Conservation (phyloP, 192 early-diverging fungal genomes). For the Backusella mclennaniae region DNA sequence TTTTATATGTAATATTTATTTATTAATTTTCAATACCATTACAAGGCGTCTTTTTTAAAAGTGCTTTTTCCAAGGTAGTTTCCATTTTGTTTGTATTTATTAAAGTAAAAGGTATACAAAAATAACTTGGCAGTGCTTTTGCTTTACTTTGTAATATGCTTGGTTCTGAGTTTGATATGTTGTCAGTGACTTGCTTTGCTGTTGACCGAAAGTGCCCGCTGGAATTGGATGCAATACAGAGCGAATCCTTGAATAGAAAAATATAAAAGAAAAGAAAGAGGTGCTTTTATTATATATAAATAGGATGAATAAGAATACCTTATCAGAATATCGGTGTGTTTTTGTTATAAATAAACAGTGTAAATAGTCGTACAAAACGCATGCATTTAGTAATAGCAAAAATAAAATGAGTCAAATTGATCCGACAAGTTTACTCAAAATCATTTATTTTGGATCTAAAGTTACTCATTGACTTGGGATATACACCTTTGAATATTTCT, state of each 20-base stretch:
- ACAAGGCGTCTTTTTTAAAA: constrained; percentile 19
- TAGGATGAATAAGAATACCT: neutral
- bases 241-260: neutral
- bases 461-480: too few species aligned
- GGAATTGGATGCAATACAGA: neutral
- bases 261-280: neutral
- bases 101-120: neutral
- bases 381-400: neutral
- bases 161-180: neutral
- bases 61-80: neutral
- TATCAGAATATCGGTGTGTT: neutral
- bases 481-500: neutral
- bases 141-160: neutral
- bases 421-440: neutral
- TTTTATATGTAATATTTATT: neutral
- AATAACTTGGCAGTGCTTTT: neutral
- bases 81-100: neutral
- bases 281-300: neutral
- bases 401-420: neutral
- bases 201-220: neutral
- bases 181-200: neutral
- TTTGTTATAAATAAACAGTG: neutral
- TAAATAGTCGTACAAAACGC: neutral
- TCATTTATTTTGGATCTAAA: too few species aligned
- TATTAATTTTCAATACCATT: constrained; percentile 1